These are phyloP conservation scores for Yamadazyma conglobata DNA, from an alignment of 1,139 yeast species.

Conservation along the genomic window DNA sequence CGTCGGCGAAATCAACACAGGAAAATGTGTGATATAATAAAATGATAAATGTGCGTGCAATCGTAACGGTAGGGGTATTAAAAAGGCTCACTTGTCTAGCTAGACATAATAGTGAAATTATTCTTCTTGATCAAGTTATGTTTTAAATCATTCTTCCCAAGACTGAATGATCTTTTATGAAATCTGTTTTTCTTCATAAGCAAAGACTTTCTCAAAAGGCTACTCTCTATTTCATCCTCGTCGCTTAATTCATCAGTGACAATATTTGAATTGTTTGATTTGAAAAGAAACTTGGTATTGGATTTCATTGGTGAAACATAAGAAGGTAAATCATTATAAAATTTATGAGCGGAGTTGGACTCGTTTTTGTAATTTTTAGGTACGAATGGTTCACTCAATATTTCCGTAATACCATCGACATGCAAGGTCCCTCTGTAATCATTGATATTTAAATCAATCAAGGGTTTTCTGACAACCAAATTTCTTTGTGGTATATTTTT, in stretches of 20 bases:
- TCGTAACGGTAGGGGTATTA: no score
- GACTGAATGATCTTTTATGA: conserved; percentile 36
- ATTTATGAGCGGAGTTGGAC: conserved; percentile 34
- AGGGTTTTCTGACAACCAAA: conserved; percentile 24
- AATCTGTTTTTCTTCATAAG: conserved; percentile 25
- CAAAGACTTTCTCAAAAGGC: conserved; percentile 19
- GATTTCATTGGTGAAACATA: conserved; percentile 16
- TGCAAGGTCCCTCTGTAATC: conserved; percentile 34
- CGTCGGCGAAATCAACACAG: no score
- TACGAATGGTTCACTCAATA: conserved; percentile 29
- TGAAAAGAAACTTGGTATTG: conserved; percentile 13
- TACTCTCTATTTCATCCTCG: conserved; percentile 30
- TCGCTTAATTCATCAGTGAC: conserved; percentile 20
- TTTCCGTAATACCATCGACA: conserved; percentile 8
- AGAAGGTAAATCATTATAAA: conserved; percentile 14
- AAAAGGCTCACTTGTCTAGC: conserved; percentile 3
- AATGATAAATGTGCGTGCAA: no score
- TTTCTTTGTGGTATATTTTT: conserved; percentile 13
- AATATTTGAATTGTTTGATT: conserved; percentile 10
- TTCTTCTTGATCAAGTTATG: conserved; percentile 32
- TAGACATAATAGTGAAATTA: conserved; percentile 15
- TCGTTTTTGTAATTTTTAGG: conserved; percentile 33
- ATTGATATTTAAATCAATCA: conserved; percentile 28
- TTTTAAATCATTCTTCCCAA: conserved; percentile 39
- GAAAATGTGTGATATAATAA: no score